Conservation (phyloP, 2,329 filamentous ascomycete genomes). For the Eurotiales sp. region DNA sequence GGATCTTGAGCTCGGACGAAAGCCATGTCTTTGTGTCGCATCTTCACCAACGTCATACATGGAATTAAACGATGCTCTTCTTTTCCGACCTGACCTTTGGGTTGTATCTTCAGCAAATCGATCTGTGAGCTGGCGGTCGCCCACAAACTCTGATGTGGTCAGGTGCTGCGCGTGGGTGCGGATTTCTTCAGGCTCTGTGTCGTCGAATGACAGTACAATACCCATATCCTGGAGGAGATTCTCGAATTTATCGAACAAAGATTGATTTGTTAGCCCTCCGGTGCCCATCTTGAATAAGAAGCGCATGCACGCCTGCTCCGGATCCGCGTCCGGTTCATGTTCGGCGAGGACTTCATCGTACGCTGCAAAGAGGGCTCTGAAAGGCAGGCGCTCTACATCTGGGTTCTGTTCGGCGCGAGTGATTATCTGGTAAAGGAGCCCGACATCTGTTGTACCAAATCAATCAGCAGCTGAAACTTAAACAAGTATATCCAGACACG, state of each 20-base stretch:
- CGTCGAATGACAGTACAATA: conserved; percentile 64
- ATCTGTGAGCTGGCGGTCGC: conserved; percentile 18
- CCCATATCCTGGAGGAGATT: conserved; percentile 64
- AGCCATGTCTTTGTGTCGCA: conserved; percentile 41
- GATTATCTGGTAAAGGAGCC: conserved; percentile 73
- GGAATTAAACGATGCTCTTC: conserved; percentile 55
- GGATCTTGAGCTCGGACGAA: conserved; percentile 41
- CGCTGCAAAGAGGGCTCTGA: conserved; percentile 73
- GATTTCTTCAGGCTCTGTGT: conserved; percentile 36
- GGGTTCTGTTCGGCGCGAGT: conserved; percentile 64
- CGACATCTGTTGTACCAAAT: conserved; percentile 61
- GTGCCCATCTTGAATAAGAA: conserved; percentile 77
- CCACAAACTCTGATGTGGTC: conserved; percentile 17
- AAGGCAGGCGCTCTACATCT: conserved; percentile 63
- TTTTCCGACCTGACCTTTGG: conserved; percentile 27
- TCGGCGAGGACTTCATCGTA: conserved; percentile 73
- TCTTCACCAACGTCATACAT: conserved; percentile 51
- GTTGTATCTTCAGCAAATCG: conserved; percentile 26
- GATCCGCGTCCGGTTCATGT: conserved; percentile 64
- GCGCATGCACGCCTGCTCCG: conserved; percentile 71
- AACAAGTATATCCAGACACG: conserved; percentile 12
- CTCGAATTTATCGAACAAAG: conserved; percentile 67
- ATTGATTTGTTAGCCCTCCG: conserved; percentile 50
- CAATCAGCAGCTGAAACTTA: background rate
- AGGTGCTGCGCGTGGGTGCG: conserved; percentile 27